Percentiles rank a stretch among this genome's conserved stretches.
Evolutionary conservation across 129 eudicot genomes (phyloP).

Genomic region (Saussurea involucrata): DNA sequence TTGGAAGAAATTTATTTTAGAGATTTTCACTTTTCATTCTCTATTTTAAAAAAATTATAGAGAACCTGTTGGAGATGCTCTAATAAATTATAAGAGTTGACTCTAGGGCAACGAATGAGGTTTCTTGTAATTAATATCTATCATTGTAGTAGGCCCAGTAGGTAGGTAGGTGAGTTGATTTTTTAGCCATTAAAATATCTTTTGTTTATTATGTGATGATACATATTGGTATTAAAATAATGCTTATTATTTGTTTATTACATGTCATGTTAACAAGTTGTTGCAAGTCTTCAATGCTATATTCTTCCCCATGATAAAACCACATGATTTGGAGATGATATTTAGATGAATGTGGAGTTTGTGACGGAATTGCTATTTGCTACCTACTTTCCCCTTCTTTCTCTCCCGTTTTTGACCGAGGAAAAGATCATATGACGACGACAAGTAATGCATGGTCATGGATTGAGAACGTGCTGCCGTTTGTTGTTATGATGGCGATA

Average conservation of each 20-base stretch:
- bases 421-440: neutral
- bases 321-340: neutral
- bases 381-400: neutral
- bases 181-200: neutral
- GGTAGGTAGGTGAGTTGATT: neutral
- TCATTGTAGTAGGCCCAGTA: neutral
- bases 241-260: neutral
- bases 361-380: neutral
- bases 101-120: neutral
- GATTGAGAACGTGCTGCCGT: constrained; percentile 19
- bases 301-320: neutral
- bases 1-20: no score
- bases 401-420: neutral
- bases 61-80: no score
- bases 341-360: neutral
- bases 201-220: neutral
- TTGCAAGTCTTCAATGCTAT: neutral
- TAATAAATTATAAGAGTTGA: neutral
- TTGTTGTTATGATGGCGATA: constrained; percentile 23
- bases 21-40: no score
- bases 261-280: neutral
- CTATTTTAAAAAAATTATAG: no score
- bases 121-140: neutral
- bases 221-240: neutral
- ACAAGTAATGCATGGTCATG: constrained; percentile 7